Evolutionary conservation across 73 alveolate species (phyloP).

Genomic region (Paramecium sonneborni): DNA sequence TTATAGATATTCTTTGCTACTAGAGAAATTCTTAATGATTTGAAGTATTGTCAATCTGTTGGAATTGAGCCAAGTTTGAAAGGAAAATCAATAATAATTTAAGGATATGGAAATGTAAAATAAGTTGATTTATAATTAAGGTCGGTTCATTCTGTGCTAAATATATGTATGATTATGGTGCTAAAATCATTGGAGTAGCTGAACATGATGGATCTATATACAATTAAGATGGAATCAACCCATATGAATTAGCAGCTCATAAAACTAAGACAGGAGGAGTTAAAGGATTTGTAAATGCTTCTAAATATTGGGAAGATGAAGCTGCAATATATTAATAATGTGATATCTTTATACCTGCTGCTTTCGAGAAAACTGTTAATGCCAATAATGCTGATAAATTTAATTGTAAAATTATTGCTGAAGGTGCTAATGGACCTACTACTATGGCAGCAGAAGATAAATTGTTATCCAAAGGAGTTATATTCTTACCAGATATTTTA

Average conservation of each 20-base stretch:
- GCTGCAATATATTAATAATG: conserved; percentile 74
- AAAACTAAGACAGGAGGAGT: conserved; percentile 70
- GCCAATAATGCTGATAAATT: conserved; percentile 75
- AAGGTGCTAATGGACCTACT: conserved; percentile 86
- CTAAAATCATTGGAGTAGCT: conserved; percentile 71
- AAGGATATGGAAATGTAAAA: conserved; percentile 85
- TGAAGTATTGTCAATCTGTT: conserved; percentile 61
- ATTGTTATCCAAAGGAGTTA: conserved; percentile 72
- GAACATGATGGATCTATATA: conserved; percentile 81
- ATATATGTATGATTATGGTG: conserved; percentile 76
- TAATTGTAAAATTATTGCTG: conserved; percentile 77
- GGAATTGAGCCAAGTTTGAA: conserved; percentile 74
- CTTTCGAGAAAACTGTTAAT: conserved; percentile 72
- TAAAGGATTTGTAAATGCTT: conserved; percentile 74
- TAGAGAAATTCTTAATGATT: conserved; percentile 79
- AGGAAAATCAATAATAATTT: conserved; percentile 79
- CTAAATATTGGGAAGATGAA: conserved; percentile 50
- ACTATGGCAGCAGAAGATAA: conserved; percentile 78
- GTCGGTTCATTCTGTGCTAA: conserved; percentile 92
- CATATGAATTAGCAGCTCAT: conserved; percentile 71
- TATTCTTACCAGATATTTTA: conserved; percentile 85
- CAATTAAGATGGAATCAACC: conserved; percentile 74
- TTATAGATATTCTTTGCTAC: conserved; percentile 78
- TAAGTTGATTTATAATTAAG: not conserved
- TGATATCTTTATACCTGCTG: conserved; percentile 79